These are phyloP conservation scores for Panicum hallii DNA, from an alignment of 202 grass and related monocot species.

Conservation along the genomic window DNA sequence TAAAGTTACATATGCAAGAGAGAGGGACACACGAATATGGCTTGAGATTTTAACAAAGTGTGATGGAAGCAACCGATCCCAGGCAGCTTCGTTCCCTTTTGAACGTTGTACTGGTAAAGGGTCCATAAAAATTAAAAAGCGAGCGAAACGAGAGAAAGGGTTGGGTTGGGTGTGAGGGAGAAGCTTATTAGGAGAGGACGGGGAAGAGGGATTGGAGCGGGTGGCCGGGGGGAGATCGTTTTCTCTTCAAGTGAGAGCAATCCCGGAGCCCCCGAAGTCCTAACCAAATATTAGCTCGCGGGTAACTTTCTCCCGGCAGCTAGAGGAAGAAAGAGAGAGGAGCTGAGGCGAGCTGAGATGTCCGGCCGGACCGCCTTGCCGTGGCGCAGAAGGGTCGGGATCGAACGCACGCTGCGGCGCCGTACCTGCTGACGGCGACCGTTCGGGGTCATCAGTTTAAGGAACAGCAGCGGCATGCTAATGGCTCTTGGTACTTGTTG, in stretches of 20 bases:
- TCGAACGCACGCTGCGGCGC: neutral
- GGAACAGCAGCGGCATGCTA: neutral
- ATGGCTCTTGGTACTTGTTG: neutral
- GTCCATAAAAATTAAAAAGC: conserved; percentile 37
- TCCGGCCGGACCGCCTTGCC: conserved; percentile 23
- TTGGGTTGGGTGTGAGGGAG: conserved; percentile 9
- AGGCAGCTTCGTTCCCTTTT: neutral
- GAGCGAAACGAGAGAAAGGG: neutral
- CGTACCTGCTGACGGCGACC: conserved; percentile 17
- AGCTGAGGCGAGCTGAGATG: conserved; percentile 9
- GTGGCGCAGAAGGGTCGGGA: conserved; percentile 52
- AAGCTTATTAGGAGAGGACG: conserved; percentile 34
- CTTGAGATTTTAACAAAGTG: conserved; percentile 67
- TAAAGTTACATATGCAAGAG: conserved; percentile 41
- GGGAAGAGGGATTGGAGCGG: neutral
- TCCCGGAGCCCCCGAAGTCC: neutral
- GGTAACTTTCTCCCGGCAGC: conserved; percentile 36
- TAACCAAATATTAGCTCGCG: conserved; percentile 54
- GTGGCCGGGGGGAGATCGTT: conserved; percentile 50
- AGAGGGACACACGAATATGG: conserved; percentile 28
- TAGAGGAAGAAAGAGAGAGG: neutral
- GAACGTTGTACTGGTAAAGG: conserved; percentile 22
- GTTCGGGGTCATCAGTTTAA: conserved; percentile 15
- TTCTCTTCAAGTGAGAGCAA: conserved; percentile 64
- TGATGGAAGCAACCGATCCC: conserved; percentile 52